Conservation (phyloP, 805 yeast genomes). For the Saturnispora hagleri region DNA sequence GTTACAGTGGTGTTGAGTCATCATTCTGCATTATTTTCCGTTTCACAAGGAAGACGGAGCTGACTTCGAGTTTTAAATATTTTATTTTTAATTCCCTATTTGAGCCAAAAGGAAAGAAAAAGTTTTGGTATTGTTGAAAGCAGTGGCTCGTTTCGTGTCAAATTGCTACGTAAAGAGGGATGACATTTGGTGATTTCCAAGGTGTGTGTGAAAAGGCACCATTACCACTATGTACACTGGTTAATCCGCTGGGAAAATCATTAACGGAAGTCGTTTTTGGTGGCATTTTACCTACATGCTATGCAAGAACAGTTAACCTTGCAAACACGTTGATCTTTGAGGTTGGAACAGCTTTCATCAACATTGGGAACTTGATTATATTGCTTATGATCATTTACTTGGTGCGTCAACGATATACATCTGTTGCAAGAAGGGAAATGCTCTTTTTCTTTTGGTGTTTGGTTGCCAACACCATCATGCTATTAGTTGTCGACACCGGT, state of each 20-base stretch:
- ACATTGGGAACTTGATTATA: slow-evolving; percentile 62
- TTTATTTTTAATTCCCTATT: not conserved
- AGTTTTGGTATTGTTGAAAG: not conserved
- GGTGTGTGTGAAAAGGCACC: slow-evolving; percentile 58
- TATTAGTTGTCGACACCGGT: slow-evolving; percentile 83
- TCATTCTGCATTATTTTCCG: not conserved
- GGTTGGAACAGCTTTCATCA: slow-evolving; percentile 78
- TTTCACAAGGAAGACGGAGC: not conserved
- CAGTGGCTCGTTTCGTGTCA: not conserved
- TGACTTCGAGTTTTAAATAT: not conserved
- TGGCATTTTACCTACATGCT: slow-evolving; percentile 73
- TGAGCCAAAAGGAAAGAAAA: not conserved
- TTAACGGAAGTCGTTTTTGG: slow-evolving; percentile 28
- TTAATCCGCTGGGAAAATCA: slow-evolving; percentile 37
- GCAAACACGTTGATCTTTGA: slow-evolving; percentile 91
- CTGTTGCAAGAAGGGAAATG: slow-evolving; percentile 88
- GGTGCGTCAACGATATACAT: slow-evolving; percentile 80
- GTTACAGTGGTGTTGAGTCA: too few species aligned
- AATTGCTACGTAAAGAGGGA: slow-evolving; percentile 16
- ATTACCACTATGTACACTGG: slow-evolving; percentile 71
- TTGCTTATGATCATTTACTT: slow-evolving; percentile 64
- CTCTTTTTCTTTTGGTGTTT: slow-evolving; percentile 57
- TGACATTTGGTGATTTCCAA: slow-evolving; percentile 63
- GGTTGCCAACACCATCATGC: slow-evolving; percentile 48
- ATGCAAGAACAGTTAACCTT: slow-evolving; percentile 74